Evolutionary conservation across 2,329 filamentous ascomycete species (phyloP).

Genomic region (Rhinocladiella similis): DNA sequence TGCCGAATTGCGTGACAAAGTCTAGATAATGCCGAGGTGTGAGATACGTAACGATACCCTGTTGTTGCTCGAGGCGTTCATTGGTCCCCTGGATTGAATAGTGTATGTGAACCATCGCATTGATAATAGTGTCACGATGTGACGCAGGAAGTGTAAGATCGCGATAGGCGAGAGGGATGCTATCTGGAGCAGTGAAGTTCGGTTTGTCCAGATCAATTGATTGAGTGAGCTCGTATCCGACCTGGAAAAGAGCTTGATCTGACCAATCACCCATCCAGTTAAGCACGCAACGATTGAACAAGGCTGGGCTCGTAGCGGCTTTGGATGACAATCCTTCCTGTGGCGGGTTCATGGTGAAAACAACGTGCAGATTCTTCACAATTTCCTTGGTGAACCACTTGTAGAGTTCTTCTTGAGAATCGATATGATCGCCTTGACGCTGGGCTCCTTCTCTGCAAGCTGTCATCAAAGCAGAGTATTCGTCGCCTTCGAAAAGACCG

Average conservation of each 20-base stretch:
- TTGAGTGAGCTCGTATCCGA: constrained; percentile 90
- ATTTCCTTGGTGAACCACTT: constrained; percentile 99
- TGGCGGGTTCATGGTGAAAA: constrained; percentile 99
- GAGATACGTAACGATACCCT: constrained; percentile 87
- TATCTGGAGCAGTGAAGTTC: constrained; percentile 83
- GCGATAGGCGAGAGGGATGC: constrained; percentile 88
- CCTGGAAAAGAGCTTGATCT: constrained; percentile 97
- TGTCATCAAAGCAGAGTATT: constrained; percentile 97
- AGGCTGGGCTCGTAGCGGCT: constrained; percentile 91
- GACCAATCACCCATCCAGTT: constrained; percentile 99
- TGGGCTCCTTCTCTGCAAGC: constrained; percentile 98
- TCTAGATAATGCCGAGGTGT: constrained; percentile 97
- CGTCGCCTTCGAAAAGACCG: constrained; percentile 97
- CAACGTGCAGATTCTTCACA: constrained; percentile 96
- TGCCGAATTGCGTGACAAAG: constrained; percentile 97
- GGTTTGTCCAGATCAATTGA: constrained; percentile 92
- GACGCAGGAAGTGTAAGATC: constrained; percentile 80
- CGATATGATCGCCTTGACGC: constrained; percentile 87
- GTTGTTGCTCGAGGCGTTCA: constrained; percentile 80
- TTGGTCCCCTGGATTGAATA: constrained; percentile 93
- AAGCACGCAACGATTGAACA: constrained; percentile 99
- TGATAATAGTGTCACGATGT: constrained; percentile 89
- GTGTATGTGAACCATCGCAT: constrained; percentile 98
- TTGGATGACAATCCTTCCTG: constrained; percentile 93
- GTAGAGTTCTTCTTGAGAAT: constrained; percentile 99